Evolutionary conservation across 2,329 filamentous ascomycete species (phyloP).

Genomic region (Pseudogymnoascus sp.): DNA sequence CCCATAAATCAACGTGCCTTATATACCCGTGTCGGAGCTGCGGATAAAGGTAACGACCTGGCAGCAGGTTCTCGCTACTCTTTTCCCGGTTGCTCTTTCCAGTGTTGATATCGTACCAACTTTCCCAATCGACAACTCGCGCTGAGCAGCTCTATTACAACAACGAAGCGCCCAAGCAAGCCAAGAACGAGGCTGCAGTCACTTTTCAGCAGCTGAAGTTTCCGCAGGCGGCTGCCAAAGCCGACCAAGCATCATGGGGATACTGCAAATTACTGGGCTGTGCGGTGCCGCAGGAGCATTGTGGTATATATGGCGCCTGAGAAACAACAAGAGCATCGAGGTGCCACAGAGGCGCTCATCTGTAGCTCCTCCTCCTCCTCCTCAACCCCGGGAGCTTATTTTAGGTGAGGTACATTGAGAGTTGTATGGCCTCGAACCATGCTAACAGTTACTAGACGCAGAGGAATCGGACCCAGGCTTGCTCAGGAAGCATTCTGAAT

Average conservation of each 20-base stretch:
- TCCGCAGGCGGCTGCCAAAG: background rate
- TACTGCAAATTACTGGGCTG: conserved; percentile 4
- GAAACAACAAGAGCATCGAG: background rate
- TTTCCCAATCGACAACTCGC: background rate
- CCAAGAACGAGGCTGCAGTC: background rate
- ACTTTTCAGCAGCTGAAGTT: background rate
- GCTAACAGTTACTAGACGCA: conserved; percentile 18
- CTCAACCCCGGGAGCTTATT: background rate
- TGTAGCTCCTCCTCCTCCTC: background rate
- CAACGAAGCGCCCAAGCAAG: background rate
- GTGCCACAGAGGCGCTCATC: background rate
- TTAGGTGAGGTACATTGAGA: background rate
- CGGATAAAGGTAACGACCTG: conserved; percentile 6
- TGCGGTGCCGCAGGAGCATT: background rate
- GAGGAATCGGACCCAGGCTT: conserved; percentile 60
- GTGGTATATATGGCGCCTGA: conserved; percentile 4
- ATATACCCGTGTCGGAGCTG: background rate
- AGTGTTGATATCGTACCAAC: background rate
- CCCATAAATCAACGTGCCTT: background rate
- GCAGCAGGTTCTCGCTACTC: background rate
- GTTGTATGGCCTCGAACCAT: background rate
- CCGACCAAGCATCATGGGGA: background rate
- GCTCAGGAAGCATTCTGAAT: conserved; percentile 66
- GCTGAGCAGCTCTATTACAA: background rate
- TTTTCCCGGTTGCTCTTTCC: background rate